phyloP scores from a whole-genome alignment of 225 moss, liverwort and hornwort genomes.

The Sphagnum contortum region DNA sequence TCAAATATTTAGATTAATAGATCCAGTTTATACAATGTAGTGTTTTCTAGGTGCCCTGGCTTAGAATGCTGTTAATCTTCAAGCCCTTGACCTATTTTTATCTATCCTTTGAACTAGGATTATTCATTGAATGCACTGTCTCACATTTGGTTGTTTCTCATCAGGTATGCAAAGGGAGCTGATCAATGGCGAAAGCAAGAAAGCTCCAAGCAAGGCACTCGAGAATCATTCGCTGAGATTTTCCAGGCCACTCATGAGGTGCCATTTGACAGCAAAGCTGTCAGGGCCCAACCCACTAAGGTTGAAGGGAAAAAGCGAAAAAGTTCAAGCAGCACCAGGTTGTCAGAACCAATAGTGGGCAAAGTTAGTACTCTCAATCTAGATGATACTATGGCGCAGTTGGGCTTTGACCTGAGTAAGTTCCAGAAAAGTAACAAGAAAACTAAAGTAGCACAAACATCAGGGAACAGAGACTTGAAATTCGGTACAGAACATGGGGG shows the following conservation, averaged over 20 bases:
- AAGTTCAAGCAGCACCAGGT: conserved; percentile 2
- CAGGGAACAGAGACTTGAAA: no score
- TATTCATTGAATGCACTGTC: no score
- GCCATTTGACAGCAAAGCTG: conserved; percentile 7
- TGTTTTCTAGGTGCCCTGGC: no score
- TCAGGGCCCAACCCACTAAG: conserved; percentile 9
- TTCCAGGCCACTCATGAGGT: conserved; percentile 28
- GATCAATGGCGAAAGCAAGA: conserved; percentile 90
- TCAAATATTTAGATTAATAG: no score
- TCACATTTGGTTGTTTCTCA: no score
- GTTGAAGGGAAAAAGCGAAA: conserved; percentile 37
- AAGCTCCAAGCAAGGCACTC: conserved; percentile 67
- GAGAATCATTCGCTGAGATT: conserved; percentile 46
- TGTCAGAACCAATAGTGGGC: conserved; percentile 7
- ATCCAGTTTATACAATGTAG: no score
- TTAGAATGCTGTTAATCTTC: no score
- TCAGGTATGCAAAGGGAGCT: conserved; percentile 71
- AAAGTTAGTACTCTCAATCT: conserved; percentile 37
- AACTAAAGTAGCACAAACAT: conserved; percentile 3
- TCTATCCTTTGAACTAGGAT: no score
- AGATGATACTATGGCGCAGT: conserved; percentile 44
- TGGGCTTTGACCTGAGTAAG: conserved; percentile 38
- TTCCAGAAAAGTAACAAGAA: conserved; percentile 31
- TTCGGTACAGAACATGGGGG: conserved; percentile 9
- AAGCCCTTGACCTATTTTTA: no score